phyloP scores from a whole-genome alignment of 169 alveolate genomes.

The Cryptosporidium sp. region DNA sequence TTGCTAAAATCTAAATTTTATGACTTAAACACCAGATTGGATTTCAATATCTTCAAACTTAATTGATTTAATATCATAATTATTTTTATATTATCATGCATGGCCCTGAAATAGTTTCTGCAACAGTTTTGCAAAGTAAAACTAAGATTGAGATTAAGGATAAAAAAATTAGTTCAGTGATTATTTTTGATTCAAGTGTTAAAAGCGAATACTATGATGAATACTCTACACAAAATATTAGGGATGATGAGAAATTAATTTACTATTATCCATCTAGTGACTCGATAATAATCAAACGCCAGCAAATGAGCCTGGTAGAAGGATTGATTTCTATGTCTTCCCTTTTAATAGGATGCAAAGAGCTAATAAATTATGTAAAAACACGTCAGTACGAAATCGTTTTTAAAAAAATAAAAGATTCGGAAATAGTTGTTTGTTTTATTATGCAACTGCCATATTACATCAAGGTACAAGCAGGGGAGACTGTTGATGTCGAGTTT shows the following conservation, averaged over 20 bases:
- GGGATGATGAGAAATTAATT: conserved; percentile 25
- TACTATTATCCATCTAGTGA: conserved; percentile 46
- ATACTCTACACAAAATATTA: neutral
- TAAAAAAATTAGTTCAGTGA: conserved; percentile 18
- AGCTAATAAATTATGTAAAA: conserved; percentile 44
- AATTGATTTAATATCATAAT: neutral
- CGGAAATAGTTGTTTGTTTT: conserved; percentile 36
- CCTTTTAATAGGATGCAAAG: conserved; percentile 14
- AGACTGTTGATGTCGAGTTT: conserved; percentile 24
- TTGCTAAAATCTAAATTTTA: neutral
- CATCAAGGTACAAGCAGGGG: conserved; percentile 28
- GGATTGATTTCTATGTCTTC: conserved; percentile 67
- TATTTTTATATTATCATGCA: conserved; percentile 13
- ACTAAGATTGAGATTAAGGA: conserved; percentile 21
- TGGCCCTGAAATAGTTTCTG: conserved; percentile 62
- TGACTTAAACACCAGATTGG: neutral
- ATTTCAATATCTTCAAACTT: neutral
- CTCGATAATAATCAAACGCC: neutral
- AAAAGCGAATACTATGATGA: neutral
- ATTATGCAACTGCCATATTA: conserved; percentile 28
- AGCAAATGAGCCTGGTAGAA: conserved; percentile 34
- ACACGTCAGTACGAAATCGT: conserved; percentile 62
- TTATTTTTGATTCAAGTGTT: conserved; percentile 38
- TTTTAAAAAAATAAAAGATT: conserved; percentile 22
- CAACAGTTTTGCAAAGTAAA: conserved; percentile 51